Conservation (phyloP, 768 basidiomycete species). For the Phaeotremella fagi region DNA sequence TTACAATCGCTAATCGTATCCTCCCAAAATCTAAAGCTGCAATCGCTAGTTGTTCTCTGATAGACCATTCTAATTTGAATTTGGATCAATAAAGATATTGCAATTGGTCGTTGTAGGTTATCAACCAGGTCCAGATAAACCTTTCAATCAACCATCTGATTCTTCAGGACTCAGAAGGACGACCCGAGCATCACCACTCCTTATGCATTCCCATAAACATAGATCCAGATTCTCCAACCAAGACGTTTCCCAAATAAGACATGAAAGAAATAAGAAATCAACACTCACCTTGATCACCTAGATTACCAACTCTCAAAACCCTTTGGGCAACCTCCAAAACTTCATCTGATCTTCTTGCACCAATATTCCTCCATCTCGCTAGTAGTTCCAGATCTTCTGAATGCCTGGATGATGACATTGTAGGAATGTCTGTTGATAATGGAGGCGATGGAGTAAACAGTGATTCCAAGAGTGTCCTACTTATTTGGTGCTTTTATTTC, state of each 20-base stretch:
- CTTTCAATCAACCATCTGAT: no score
- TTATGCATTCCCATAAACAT: no score
- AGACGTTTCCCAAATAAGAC: no score
- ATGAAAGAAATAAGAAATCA: not conserved
- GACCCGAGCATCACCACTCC: no score
- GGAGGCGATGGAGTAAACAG: no score
- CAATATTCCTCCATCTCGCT: constrained; percentile 38
- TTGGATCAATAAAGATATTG: not conserved
- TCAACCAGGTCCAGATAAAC: no score
- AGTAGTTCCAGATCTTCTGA: constrained; percentile 23
- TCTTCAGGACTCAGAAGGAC: no score
- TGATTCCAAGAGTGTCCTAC: no score
- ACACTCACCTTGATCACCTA: constrained; percentile 40
- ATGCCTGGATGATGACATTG: not conserved
- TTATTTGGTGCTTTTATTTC: no score
- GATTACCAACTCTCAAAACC: constrained; percentile 13
- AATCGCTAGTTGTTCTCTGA: constrained; percentile 47
- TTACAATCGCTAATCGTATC: constrained; percentile 29
- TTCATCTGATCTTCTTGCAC: constrained; percentile 39
- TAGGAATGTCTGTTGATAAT: no score
- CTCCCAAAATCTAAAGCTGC: constrained; percentile 44
- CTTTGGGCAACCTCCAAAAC: constrained; percentile 34
- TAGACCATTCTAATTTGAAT: constrained; percentile 43
- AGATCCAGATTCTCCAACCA: no score
- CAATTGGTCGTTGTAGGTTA: not conserved